A percentile compares a stretch with the other conserved stretches of the same genome.
Conservation (phyloP, 2,329 filamentous ascomycete species). For the Lachnellula occidentalis region DNA sequence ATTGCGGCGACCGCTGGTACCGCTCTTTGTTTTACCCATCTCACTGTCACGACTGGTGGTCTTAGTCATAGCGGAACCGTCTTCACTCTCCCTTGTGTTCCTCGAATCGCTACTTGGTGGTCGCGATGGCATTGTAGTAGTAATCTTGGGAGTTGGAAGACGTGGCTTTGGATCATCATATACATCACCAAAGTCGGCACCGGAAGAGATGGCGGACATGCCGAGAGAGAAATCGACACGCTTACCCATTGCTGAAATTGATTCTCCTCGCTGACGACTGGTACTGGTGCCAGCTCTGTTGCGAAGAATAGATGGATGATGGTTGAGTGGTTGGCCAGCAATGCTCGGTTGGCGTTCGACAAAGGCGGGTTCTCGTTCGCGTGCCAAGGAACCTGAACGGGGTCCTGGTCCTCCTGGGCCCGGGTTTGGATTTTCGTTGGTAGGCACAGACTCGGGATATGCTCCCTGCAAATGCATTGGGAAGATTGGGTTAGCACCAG, state of each 20-base stretch:
- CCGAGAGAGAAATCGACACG: constrained; percentile 68
- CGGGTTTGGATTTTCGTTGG: constrained; percentile 2
- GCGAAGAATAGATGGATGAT: constrained; percentile 50
- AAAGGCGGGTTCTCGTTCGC: constrained; percentile 34
- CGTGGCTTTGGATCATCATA: constrained; percentile 47
- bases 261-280: constrained; percentile 49
- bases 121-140: constrained; percentile 30
- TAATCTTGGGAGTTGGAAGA: constrained; percentile 33
- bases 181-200: constrained; percentile 58
- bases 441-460: constrained; percentile 19
- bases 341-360: constrained; percentile 25
- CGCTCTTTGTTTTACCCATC: constrained; percentile 29
- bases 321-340: constrained; percentile 20
- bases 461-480: constrained; percentile 28
- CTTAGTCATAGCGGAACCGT: constrained; percentile 10
- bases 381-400: constrained; percentile 27
- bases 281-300: constrained; percentile 37
- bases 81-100: constrained; percentile 13
- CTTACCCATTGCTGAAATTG: constrained; percentile 51
- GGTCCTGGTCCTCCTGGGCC: constrained; percentile 26
- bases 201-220: constrained; percentile 52
- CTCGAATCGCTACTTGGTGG: constrained; percentile 2
- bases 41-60: constrained; percentile 19
- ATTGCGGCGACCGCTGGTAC: constrained; percentile 45
- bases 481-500: constrained; percentile 26